Evolutionary conservation across 805 yeast species (phyloP), one percentile per base, ranked within the genome.

Genomic region (Saturnispora serradocipensis): DNA sequence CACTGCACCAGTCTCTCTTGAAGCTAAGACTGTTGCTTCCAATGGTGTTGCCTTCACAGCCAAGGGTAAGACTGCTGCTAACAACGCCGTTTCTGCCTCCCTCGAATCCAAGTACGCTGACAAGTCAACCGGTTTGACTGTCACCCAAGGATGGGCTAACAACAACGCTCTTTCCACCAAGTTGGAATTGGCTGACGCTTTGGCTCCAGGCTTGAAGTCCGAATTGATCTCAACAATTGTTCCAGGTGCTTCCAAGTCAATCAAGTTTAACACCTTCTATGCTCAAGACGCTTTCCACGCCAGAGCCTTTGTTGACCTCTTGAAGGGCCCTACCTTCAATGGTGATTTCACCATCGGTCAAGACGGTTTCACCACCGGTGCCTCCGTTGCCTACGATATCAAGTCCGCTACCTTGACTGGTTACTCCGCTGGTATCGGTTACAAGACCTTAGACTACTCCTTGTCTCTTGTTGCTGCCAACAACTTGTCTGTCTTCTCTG

Each of bases 101-200:
- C 74, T 93, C 54, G 98, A 93, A 74, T 86, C 95, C 64, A 88
- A 87, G 77, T 87, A 84, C 78, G 73, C 86, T 56, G 99, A 93
- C 81, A 88, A 88, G 78, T 78, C 89, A 57, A 76, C 93, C 56
- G 97, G 97, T 58, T 77, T 93, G 66, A 82, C 97, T 59, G 75
- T 93, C 67, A 89, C 97, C 61, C 98, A 93, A 78, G 96, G 97
- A 68, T 90, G 98, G 97, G 84, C 90, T 76, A 88, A 95, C 63
- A 84, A 95, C 71, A 91, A 91, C 72, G 79, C 85, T 59, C 76
- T 93, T 68, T 85, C 81, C 77, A 87, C 98, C 75, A 91, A 88
- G 80, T 78, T 93, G 62, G 97, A 91, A 77, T 79, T 93, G 65
- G 78, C 84, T 54, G 95, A 90, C 72, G 86, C 88, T 63, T 80